These are phyloP conservation scores for Monilinia vaccinii-corymbosi DNA, from an alignment of 2,329 filamentous ascomycete species.

Conservation along the genomic window DNA sequence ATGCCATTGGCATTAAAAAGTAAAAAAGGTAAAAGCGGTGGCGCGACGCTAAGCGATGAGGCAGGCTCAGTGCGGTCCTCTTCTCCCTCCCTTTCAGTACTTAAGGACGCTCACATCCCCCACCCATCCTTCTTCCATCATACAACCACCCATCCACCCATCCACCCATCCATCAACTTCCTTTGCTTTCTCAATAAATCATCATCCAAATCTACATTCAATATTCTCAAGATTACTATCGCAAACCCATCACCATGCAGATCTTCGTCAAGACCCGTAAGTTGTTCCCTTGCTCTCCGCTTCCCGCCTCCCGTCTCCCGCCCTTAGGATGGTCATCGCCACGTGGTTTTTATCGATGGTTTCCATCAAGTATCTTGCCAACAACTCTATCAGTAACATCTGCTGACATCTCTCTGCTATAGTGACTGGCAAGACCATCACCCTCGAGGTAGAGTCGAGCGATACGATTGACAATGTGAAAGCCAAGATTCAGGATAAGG, in stretches of 20 bases:
- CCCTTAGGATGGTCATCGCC: slow-evolving; percentile 31
- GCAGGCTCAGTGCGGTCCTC: background rate
- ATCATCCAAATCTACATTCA: slow-evolving; percentile 11
- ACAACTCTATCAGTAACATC: slow-evolving; percentile 43
- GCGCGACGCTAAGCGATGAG: slow-evolving; percentile 10
- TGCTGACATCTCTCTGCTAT: slow-evolving; percentile 54
- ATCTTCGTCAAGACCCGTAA: slow-evolving; percentile 96
- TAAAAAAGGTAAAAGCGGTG: too few relatives aligned
- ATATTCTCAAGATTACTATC: slow-evolving; percentile 7
- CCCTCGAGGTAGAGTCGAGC: slow-evolving; percentile 99
- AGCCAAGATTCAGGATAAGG: slow-evolving; percentile 96
- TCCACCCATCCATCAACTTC: slow-evolving; percentile 5
- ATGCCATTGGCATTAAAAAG: too few relatives aligned
- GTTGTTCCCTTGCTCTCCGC: slow-evolving; percentile 33
- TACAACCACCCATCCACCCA: slow-evolving; percentile 5
- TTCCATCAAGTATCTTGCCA: slow-evolving; percentile 36
- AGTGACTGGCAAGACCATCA: slow-evolving; percentile 91
- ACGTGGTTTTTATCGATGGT: slow-evolving; percentile 33
- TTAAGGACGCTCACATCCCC: slow-evolving; percentile 13
- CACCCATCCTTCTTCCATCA: background rate
- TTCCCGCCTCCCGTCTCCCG: slow-evolving; percentile 17
- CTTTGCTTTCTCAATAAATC: slow-evolving; percentile 5
- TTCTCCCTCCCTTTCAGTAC: slow-evolving; percentile 1
- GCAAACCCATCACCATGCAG: slow-evolving; percentile 55
- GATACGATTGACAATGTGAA: slow-evolving; percentile 99